phyloP scores from a whole-genome alignment of 2,329 filamentous ascomycete genomes.

The Myrmaecium sp. region DNA sequence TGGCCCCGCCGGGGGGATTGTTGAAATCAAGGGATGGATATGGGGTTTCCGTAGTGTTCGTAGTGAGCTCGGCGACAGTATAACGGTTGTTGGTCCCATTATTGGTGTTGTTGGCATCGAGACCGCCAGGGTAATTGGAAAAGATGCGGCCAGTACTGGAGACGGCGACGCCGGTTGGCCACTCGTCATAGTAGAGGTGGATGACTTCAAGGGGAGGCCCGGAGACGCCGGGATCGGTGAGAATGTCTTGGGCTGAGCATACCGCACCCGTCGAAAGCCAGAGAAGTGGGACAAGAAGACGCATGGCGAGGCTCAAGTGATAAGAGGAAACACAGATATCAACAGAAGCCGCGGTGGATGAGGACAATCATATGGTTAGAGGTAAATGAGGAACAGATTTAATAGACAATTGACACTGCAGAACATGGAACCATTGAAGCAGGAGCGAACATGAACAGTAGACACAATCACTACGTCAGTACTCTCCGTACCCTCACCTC shows the following conservation, averaged over 20 bases:
- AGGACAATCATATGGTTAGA: too few relatives aligned
- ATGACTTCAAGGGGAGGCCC: slow-evolving; percentile 31
- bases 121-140: slow-evolving; percentile 33
- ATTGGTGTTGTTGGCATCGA: slow-evolving; percentile 31
- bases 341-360: too few relatives aligned
- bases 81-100: slow-evolving; percentile 26
- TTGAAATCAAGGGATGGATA: slow-evolving; percentile 30
- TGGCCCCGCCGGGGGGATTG: slow-evolving; percentile 30
- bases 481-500: too few relatives aligned
- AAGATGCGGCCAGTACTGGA: slow-evolving; percentile 34
- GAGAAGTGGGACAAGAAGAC: too few relatives aligned
- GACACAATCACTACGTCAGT: too few relatives aligned
- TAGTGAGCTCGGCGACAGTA: slow-evolving; percentile 30
- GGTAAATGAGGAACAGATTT: too few relatives aligned
- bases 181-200: slow-evolving; percentile 35
- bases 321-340: too few relatives aligned
- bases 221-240: slow-evolving; percentile 18
- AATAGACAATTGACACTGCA: too few relatives aligned
- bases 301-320: too few relatives aligned
- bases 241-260: slow-evolving; percentile 6
- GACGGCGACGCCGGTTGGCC: slow-evolving; percentile 32
- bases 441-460: too few relatives aligned
- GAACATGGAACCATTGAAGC: too few relatives aligned
- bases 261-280: too few relatives aligned
- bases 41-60: slow-evolving; percentile 26